These are phyloP conservation scores for Talaromyces pinophilus DNA, from an alignment of 2,329 filamentous ascomycete genomes.

Conservation along the genomic window DNA sequence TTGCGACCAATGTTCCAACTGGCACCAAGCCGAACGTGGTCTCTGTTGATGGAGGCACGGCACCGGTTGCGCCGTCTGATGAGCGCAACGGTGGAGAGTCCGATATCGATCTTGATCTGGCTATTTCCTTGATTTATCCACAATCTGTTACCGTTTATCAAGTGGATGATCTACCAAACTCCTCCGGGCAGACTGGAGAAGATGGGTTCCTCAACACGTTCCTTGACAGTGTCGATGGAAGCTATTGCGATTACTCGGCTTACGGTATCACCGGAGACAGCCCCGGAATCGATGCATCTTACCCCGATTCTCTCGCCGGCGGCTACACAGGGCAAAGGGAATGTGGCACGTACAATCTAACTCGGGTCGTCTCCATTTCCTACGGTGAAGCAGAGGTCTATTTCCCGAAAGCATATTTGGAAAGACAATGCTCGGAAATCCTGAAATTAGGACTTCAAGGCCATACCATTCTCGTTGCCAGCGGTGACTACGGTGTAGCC, in stretches of 20 bases:
- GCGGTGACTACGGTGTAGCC: conserved; percentile 33
- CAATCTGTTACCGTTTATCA: conserved; percentile 18
- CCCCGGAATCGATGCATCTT: conserved; percentile 15
- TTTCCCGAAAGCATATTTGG: conserved; percentile 57
- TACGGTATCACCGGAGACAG: conserved; percentile 16
- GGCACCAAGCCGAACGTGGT: conserved; percentile 18
- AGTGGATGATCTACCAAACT: conserved; percentile 19
- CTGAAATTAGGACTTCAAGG: conserved; percentile 52
- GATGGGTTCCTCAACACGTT: conserved; percentile 19
- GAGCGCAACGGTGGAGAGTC: conserved; percentile 20
- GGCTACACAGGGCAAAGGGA: conserved; percentile 14
- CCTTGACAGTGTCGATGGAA: conserved; percentile 20
- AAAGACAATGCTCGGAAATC: conserved; percentile 50
- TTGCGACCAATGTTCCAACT: conserved; percentile 7
- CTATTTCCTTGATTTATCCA: conserved; percentile 17
- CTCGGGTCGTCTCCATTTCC: conserved; percentile 59
- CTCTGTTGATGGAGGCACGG: conserved; percentile 19
- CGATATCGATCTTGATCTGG: conserved; percentile 19
- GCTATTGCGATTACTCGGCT: conserved; percentile 18
- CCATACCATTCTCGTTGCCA: conserved; percentile 36
- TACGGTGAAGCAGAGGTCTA: conserved; percentile 58
- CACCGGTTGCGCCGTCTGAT: conserved; percentile 11
- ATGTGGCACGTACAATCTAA: conserved; percentile 39
- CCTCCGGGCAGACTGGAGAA: conserved; percentile 3
- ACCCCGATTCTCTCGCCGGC: conserved; percentile 11